These are phyloP conservation scores for Bauhinia variegata DNA, from an alignment of 306 rosid species.

Conservation along the genomic window DNA sequence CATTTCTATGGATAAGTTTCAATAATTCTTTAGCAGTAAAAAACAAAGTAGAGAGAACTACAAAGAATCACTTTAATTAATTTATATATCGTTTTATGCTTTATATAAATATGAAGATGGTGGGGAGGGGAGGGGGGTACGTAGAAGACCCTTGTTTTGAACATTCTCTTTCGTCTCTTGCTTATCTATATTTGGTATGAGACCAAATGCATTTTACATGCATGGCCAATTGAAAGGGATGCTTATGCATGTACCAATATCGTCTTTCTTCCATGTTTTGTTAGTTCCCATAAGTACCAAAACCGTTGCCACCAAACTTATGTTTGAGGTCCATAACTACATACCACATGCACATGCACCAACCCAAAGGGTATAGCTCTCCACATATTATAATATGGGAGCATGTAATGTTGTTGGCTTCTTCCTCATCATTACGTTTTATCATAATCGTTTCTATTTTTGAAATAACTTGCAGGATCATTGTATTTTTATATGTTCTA, in stretches of 20 bases:
- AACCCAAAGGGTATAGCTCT: not conserved
- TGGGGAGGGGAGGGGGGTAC: no score
- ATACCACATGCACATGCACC: constrained; percentile 31
- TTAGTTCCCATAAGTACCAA: constrained; percentile 14
- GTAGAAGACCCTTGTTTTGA: not conserved
- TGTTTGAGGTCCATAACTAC: constrained; percentile 17
- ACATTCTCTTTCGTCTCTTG: not conserved
- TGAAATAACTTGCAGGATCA: constrained; percentile 1
- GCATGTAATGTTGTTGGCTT: constrained; percentile 4
- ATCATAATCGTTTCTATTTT: not conserved
- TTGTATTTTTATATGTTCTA: no score
- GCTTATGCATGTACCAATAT: constrained; percentile 32
- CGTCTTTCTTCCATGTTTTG: constrained; percentile 31
- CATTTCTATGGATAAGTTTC: not conserved
- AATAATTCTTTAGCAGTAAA: constrained; percentile 30
- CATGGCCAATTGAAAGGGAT: constrained; percentile 33
- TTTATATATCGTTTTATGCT: no score
- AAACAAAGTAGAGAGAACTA: constrained; percentile 21
- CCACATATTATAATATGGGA: not conserved
- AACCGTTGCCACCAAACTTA: constrained; percentile 30
- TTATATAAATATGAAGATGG: no score
- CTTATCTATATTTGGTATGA: constrained; percentile 8
- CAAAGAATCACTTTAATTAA: constrained; percentile 26
- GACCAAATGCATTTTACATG: constrained; percentile 40
- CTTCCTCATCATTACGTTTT: constrained; percentile 14